Evolutionary conservation across 2,329 filamentous ascomycete species (phyloP), one percentile per base, ranked within the genome.

Genomic region (Arthrobotrys entomopaga): DNA sequence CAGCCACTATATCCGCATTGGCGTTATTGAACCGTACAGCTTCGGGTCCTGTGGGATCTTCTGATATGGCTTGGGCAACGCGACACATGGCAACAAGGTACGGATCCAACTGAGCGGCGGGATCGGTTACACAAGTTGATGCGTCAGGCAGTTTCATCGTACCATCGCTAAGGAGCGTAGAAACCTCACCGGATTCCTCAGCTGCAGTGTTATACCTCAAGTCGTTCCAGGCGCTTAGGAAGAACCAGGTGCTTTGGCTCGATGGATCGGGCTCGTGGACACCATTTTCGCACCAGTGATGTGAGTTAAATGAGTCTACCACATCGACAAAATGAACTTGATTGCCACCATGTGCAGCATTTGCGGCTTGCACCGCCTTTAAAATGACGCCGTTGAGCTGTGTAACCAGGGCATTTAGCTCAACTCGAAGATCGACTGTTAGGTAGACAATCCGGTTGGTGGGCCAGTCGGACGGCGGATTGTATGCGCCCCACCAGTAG

Each of bases 81-180:
- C 40, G 40, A 43, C 40, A 43, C 40, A 43, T 43, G 40, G 40
- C 40, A 43, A 43, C 40, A 43, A 43, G 40, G 40, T 43, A 43
- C 40, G 40, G 40, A 43, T 43, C 40, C 40, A 43, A 43, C 40
- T 43, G 40, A 43, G 40, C 40, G 40, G 40, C 40, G 40, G 40
- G 40, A 43, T 43, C 40, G 40, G 40, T 43, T 43, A 43, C 40
- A 43, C 40, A 43, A 43, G 40, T 43, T 43, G 40, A 43, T 43
- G 40, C 40, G 40, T 43, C 40, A 43, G 40, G 40, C 40, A 43
- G 40, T 43, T 43, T 43, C n/a, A 43, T 43, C 40, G 11, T 43
- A 43, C 40, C 40, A 43, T 43, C 40, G 40, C 40, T 43, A 43
- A 43, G 40, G 40, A 43, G 40, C 40, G 40, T 43, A 43, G 40